Evolutionary conservation across 2,329 filamentous ascomycete species (phyloP), one percentile per base, ranked within the genome.

Genomic region (Arachnomyces sp.): DNA sequence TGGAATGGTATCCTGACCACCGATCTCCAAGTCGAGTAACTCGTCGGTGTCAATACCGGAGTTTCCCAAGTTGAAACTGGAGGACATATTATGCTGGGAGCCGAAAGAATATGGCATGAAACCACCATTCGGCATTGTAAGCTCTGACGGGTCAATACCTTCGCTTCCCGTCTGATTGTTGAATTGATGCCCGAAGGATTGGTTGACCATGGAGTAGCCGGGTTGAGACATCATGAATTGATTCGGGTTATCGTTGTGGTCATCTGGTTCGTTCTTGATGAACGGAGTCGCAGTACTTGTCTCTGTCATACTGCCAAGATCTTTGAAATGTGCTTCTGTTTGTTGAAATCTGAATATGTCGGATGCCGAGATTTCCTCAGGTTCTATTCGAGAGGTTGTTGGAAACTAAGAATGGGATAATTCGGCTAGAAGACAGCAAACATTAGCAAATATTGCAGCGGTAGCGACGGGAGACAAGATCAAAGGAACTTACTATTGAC

Each of bases 21-120:
- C 66, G 34, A 68, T 63, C 39, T 71, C 65, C 32, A 68, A 49
- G 49, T 95, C 89, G 34, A 90, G 74, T 34, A 96, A 72, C 59
- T 95, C 90, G 48, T 95, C 90, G 49, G 95, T 90, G 46, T 79
- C 82, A 50, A 95, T 89, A 31, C 83, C 75, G 8, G 86, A 84
- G 45, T 82, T 84, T 44, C 83, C 84, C 51, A 80, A 81, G 34
- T 83, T 82, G 67, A 88, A 95, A 60, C 77, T 82, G 43, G 79
- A 81, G 25, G 76, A 73, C 49, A 80, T 71, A 56, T 76, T 82
- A 54, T 82, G 80, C 52, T 74, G 74, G 42, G 76, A 74, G 40
- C 73, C 72, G 52, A 78, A 85, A 9, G 77, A 74, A 29, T 75
- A 71, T 15, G 75, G 60, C 63, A 69, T 65, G 49, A 68, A 77